phyloP scores from a whole-genome alignment of 176 grass and related monocot species.

The Oropetium thomaeum region DNA sequence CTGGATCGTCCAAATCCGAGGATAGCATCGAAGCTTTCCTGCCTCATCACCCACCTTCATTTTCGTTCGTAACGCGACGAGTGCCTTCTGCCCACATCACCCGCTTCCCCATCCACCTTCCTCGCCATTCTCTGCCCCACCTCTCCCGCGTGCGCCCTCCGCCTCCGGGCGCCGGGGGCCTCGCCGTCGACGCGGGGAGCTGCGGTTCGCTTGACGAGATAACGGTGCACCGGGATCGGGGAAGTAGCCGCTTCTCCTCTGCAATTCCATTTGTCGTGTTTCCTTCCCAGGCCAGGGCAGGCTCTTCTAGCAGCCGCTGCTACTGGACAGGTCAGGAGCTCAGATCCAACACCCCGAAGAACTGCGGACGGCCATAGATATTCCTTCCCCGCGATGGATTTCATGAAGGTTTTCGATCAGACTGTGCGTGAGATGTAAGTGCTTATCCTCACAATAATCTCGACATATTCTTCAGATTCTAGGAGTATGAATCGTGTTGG shows the following conservation, averaged over 20 bases:
- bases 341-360: constrained; percentile 33
- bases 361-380: background rate
- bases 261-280: background rate
- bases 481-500: background rate
- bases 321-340: background rate
- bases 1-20: constrained; percentile 26
- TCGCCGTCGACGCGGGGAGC: constrained; percentile 12
- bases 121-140: background rate
- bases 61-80: background rate
- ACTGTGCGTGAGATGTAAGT: constrained; percentile 96
- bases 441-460: constrained; percentile 9
- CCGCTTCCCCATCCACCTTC: constrained; percentile 15
- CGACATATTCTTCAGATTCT: background rate
- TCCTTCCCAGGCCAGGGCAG: background rate
- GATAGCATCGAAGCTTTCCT: constrained; percentile 3
- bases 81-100: constrained; percentile 16
- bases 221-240: constrained; percentile 21
- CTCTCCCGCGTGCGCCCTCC: constrained; percentile 4
- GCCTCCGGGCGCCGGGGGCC: constrained; percentile 19
- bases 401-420: constrained; percentile 98
- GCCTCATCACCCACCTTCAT: background rate
- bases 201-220: background rate
- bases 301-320: constrained; percentile 9
- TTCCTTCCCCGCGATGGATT: constrained; percentile 57
- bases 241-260: background rate